Evolutionary conservation across 2,329 filamentous ascomycete species (phyloP).

Genomic region (Alternaria triticina): DNA sequence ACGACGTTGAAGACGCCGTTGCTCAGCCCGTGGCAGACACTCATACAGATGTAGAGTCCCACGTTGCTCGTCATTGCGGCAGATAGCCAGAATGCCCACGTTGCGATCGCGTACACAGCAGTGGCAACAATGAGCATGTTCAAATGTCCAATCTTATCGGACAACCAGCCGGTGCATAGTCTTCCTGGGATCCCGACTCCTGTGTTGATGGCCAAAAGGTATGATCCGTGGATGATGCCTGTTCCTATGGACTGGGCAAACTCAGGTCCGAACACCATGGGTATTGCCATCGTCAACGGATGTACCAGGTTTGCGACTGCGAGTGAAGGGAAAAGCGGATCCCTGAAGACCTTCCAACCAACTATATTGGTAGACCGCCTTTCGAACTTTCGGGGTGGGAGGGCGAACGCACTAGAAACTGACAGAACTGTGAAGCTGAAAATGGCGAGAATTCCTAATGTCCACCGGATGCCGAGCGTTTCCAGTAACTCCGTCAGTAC

Average conservation of each 20-base stretch:
- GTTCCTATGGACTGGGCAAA: constrained; percentile 56
- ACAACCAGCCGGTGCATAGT: constrained; percentile 54
- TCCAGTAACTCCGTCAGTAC: constrained; percentile 50
- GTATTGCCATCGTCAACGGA: constrained; percentile 55
- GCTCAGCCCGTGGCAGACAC: constrained; percentile 25
- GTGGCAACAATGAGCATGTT: constrained; percentile 55
- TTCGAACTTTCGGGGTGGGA: constrained; percentile 49
- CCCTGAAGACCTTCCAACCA: constrained; percentile 46
- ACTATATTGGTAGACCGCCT: constrained; percentile 48
- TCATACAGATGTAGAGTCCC: constrained; percentile 26
- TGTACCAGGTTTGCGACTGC: constrained; percentile 47
- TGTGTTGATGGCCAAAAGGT: constrained; percentile 55
- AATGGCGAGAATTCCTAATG: constrained; percentile 50
- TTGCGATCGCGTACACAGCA: constrained; percentile 16
- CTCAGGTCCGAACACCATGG: constrained; percentile 57
- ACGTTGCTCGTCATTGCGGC: constrained; percentile 14
- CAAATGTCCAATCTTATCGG: constrained; percentile 56
- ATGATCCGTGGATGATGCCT: constrained; percentile 50
- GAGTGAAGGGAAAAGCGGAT: constrained; percentile 52
- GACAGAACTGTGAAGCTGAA: constrained; percentile 49
- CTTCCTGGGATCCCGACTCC: constrained; percentile 55
- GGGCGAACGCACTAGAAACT: constrained; percentile 46
- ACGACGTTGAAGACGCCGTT: constrained; percentile 24
- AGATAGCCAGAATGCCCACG: constrained; percentile 27
- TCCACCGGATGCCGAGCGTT: constrained; percentile 53